Evolutionary conservation across 208 protist species (phyloP), one percentile per base, ranked within the genome.

Genomic region (Angomonas ambiguus): DNA sequence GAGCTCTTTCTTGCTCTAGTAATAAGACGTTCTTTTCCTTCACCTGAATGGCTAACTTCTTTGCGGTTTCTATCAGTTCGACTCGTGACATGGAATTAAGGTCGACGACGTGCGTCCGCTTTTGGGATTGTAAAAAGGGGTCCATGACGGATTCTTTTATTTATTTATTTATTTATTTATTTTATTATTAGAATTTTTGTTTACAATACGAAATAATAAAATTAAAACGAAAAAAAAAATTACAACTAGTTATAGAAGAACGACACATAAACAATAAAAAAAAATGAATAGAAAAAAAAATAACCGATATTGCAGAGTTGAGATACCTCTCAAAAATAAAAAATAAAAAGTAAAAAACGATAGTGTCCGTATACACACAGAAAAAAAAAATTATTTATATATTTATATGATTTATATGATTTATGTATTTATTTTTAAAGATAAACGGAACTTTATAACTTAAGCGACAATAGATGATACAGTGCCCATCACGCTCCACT

Each of bases 41-140:
- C 25, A 27, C 25, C n/a, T 56, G 8, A 8, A 27, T n/a, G 10
- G 11, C 6, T 56, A 45, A 16, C 16, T 45, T 45, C 6, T 83
- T 83, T 4, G 84, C 84, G 6, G 87, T 58, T 20, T 83, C 76
- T 49, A 91, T 85, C 10, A 91, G 67, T 48, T 87, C 65, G 53
- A 78, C 80, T 2, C 84, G 71, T 0, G 79, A 45, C 78, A 91
- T 82, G 18, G 38, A 1, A 22, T 71, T 71, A 33, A 91, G 69
- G 41, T 91, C 80, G 0, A 87, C 71, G 20, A 84, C 67, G 41
- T 77, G 84, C 13, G 84, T 85, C 0, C 72, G 79, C 8, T 76
- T 59, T 20, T 60, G 18, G n/a, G 62, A 22, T 31, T 51, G 22
- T 59, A 49, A 24, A 6, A 53, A 51, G 42, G 63, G 66, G 41